Conservation (phyloP, 306 rosid species). For the Fagus crenata region DNA sequence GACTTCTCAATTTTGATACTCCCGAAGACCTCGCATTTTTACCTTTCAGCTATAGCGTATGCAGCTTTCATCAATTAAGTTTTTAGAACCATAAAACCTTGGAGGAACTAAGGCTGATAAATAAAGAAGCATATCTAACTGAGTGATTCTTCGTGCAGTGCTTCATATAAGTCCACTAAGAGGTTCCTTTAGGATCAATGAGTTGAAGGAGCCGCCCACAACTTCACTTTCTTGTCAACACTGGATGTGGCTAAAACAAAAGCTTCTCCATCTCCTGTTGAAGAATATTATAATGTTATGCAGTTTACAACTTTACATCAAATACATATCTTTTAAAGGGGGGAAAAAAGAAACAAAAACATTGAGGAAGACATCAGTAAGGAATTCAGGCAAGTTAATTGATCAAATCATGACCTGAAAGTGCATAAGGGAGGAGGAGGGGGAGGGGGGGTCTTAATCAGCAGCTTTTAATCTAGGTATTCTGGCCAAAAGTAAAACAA, state of each 20-base stretch:
- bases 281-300: slow-evolving; percentile 11
- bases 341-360: neutral
- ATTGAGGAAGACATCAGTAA: neutral
- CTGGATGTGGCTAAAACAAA: slow-evolving; percentile 79
- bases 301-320: neutral
- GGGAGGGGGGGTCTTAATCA: no score
- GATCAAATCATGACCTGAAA: slow-evolving; percentile 1
- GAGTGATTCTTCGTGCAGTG: slow-evolving; percentile 12
- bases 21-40: slow-evolving; percentile 24
- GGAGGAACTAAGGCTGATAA: slow-evolving; percentile 24
- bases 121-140: slow-evolving; percentile 24
- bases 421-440: neutral
- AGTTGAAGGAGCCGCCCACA: slow-evolving; percentile 79
- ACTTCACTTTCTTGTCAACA: slow-evolving; percentile 88
- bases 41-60: slow-evolving; percentile 9
- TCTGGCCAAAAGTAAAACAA: neutral
- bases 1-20: slow-evolving; percentile 12
- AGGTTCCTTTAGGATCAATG: slow-evolving; percentile 36
- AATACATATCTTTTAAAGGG: neutral
- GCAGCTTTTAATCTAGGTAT: no score
- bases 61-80: neutral
- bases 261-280: slow-evolving; percentile 56
- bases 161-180: slow-evolving; percentile 10
- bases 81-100: neutral
- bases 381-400: neutral